phyloP scores from a whole-genome alignment of 345 rosid species.

The Isatis tinctoria region DNA sequence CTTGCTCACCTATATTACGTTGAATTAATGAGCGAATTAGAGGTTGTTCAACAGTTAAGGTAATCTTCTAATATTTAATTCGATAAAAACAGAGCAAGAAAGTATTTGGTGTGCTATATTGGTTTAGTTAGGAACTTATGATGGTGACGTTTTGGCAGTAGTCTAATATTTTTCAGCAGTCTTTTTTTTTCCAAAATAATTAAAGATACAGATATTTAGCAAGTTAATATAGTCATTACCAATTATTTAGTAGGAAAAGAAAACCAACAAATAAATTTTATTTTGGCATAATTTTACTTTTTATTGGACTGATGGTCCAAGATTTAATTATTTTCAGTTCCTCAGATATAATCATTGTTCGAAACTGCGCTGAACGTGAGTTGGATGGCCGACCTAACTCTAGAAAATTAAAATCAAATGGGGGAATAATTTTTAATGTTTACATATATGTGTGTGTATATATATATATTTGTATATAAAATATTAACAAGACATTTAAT shows the following conservation, averaged over 20 bases:
- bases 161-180: neutral
- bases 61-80: constrained; percentile 4
- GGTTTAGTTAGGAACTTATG: constrained; percentile 17
- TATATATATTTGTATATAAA: no score
- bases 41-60: constrained; percentile 47
- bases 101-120: neutral
- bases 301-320: neutral
- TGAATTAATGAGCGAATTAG: constrained; percentile 10
- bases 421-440: no score
- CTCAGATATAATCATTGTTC: no score
- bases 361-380: no score
- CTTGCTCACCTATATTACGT: constrained; percentile 50
- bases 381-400: no score
- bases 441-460: no score
- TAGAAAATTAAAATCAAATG: no score
- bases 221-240: neutral
- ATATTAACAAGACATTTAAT: no score
- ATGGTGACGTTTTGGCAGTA: neutral
- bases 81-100: neutral
- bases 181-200: neutral
- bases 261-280: neutral
- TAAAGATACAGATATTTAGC: neutral
- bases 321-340: no score
- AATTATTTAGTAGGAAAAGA: neutral
- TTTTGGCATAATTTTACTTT: neutral